Evolutionary conservation across 2,329 filamentous ascomycete genomes (phyloP).

Genomic region (Epicoccum nigrum): DNA sequence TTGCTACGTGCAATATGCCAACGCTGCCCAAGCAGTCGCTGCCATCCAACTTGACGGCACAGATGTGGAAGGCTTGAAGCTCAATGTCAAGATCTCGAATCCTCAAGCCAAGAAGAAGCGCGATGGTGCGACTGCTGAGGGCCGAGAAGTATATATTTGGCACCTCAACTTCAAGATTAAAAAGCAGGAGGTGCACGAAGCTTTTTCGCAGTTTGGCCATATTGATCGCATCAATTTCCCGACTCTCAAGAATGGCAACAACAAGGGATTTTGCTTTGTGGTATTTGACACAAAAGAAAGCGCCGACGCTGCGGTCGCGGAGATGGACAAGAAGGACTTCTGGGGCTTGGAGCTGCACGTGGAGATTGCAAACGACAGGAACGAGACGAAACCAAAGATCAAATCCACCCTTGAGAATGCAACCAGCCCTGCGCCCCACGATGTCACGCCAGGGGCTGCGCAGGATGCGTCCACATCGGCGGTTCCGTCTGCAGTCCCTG

Average conservation of each 20-base stretch:
- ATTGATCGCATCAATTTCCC: constrained; percentile 76
- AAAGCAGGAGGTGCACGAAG: constrained; percentile 71
- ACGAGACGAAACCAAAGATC: constrained; percentile 53
- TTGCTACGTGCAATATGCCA: constrained; percentile 91
- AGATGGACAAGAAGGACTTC: constrained; percentile 74
- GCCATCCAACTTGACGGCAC: constrained; percentile 77
- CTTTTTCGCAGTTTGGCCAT: constrained; percentile 77
- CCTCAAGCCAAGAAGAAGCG: constrained; percentile 78
- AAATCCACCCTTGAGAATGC: constrained; percentile 57
- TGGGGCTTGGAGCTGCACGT: constrained; percentile 72
- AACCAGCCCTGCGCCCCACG: constrained; percentile 46
- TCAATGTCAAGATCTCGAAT: constrained; percentile 84
- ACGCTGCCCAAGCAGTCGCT: constrained; percentile 46
- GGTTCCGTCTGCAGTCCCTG: constrained; percentile 5
- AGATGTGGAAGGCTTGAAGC: constrained; percentile 68
- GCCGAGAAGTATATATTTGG: constrained; percentile 82
- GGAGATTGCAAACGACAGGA: constrained; percentile 52
- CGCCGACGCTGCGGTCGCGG: constrained; percentile 64
- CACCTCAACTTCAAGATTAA: constrained; percentile 83
- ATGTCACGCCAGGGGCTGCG: constrained; percentile 22
- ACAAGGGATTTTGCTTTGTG: constrained; percentile 80
- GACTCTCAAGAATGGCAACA: constrained; percentile 66
- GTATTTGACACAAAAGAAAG: constrained; percentile 74
- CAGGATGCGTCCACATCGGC: constrained; percentile 30
- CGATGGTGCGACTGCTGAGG: constrained; percentile 81